Evolutionary conservation across 495 filamentous ascomycete genomes (phyloP), one percentile per base, ranked within the genome.

Genomic region (Pseudotulostoma volvatum): DNA sequence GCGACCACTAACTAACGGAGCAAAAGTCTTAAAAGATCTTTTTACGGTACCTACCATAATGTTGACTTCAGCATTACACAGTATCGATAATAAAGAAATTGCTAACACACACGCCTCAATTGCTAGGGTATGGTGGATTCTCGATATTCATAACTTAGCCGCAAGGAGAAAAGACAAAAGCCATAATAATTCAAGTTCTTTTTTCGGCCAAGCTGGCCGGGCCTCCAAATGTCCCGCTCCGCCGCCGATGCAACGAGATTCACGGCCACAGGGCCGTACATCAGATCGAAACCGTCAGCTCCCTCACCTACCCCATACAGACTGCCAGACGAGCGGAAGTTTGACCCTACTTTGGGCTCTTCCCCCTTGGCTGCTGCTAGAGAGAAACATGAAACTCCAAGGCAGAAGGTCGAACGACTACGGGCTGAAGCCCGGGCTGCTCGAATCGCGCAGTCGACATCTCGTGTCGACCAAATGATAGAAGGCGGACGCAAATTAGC

Each of bases 171-270:
- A n/a, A n/a, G n/a, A n/a, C n/a, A n/a, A n/a, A n/a, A n/a, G n/a
- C n/a, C n/a, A n/a, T n/a, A n/a, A n/a, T n/a, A n/a, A n/a, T n/a
- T n/a, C n/a, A n/a, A n/a, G n/a, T n/a, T n/a, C n/a, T n/a, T n/a
- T n/a, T n/a, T n/a, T n/a, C n/a, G n/a, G n/a, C n/a, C n/a, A n/a
- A n/a, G n/a, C n/a, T n/a, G n/a, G n/a, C n/a, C n/a, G n/a, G n/a
- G n/a, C n/a, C n/a, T n/a, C n/a, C n/a, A 21, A 20, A 83, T 86
- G 74, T 73, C 85, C 48, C 87, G 88, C 58, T 87, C 82, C 60
- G 78, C 85, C 54, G 76, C 75, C 46, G 90, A 95, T 63, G 85
- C 90, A 42, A 97, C 90, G 54, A 77, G 88, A 44, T 97, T 97
- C 70, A 96, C 88, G 36, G 73, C 87, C 20, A 93, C 84, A 31